These are phyloP conservation scores for Groenewaldozyma salmanticensis DNA, from an alignment of 805 yeast species.

Conservation along the genomic window DNA sequence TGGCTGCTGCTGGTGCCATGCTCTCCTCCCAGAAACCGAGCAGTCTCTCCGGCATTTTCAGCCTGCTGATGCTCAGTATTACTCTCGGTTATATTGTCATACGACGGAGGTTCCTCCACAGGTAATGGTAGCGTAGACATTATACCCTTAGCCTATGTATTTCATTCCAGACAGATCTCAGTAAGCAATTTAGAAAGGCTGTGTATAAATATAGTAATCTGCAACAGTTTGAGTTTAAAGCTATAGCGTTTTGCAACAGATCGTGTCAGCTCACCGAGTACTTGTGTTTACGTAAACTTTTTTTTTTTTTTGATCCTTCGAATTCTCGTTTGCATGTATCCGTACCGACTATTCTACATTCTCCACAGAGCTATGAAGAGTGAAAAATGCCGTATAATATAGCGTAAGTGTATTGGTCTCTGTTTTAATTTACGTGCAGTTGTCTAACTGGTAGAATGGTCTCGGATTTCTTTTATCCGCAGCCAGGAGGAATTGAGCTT, in stretches of 20 bases:
- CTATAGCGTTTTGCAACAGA: not conserved
- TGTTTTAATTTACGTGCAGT: not conserved
- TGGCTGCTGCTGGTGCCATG: not conserved
- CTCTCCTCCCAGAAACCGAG: constrained; percentile 3
- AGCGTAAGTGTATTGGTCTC: constrained; percentile 18
- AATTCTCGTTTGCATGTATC: too few species aligned
- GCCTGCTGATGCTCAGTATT: constrained; percentile 8
- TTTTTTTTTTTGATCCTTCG: not conserved
- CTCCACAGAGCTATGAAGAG: too few species aligned
- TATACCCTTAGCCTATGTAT: too few species aligned
- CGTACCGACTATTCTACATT: too few species aligned
- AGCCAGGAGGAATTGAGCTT: constrained; percentile 95
- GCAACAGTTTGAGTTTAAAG: too few species aligned
- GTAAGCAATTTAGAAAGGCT: too few species aligned
- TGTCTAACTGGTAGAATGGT: constrained; percentile 44
- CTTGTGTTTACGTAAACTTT: too few species aligned
- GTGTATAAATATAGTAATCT: too few species aligned
- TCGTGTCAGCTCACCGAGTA: not conserved
- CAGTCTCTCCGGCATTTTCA: constrained; percentile 4
- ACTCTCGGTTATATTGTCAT: constrained; percentile 8
- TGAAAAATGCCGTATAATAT: constrained; percentile 26
- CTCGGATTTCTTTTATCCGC: constrained; percentile 96
- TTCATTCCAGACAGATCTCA: too few species aligned
- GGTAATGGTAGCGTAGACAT: constrained; percentile 7
- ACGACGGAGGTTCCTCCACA: constrained; percentile 10